Percentiles rank a stretch among this genome's conserved stretches.
Evolutionary conservation across 305 asterid genomes (phyloP).

Genomic region (Withania somnifera): DNA sequence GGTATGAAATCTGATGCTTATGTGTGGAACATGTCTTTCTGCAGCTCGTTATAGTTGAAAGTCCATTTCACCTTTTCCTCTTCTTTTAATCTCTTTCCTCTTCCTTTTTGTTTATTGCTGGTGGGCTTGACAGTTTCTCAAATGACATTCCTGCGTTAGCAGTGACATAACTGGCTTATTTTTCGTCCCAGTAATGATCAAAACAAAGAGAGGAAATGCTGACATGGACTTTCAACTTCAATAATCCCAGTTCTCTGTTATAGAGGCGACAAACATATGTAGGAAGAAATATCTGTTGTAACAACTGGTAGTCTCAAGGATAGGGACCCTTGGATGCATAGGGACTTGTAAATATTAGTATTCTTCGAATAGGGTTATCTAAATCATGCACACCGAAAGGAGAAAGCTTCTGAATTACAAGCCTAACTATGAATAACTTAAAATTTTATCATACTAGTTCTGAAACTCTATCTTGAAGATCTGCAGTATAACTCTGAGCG

Average conservation of each 20-base stretch:
- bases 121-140: neutral
- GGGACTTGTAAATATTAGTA: neutral
- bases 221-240: neutral
- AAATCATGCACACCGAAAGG: neutral
- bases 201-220: neutral
- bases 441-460: neutral
- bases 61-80: neutral
- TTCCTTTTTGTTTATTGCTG: neutral
- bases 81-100: neutral
- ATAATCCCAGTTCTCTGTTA: neutral
- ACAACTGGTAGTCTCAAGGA: neutral
- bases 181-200: neutral
- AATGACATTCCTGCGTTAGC: neutral
- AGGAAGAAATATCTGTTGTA: neutral
- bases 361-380: neutral
- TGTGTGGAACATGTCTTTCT: neutral
- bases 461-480: neutral
- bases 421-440: neutral
- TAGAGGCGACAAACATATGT: neutral
- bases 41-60: neutral
- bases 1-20: constrained; percentile 37
- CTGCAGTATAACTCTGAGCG: neutral
- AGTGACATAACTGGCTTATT: neutral
- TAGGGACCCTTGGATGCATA: neutral
- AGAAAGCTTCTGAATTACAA: neutral